phyloP scores from a whole-genome alignment of 1,284 basidiomycete species.

The Papiliotrema flavescens region DNA sequence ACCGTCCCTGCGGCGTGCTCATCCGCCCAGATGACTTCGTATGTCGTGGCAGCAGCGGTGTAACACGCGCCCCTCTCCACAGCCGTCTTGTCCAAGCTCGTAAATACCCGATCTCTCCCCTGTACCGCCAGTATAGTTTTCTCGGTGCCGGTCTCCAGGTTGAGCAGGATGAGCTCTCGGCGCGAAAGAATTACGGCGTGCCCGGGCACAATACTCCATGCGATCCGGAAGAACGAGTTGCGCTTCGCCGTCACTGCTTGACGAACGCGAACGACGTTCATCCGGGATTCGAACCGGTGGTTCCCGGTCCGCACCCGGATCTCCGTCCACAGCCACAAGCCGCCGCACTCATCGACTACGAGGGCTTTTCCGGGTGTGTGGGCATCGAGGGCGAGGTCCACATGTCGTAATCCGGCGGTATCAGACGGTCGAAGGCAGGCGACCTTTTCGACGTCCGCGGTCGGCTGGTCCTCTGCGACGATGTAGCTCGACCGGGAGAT shows the following conservation, averaged over 20 bases:
- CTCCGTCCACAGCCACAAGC: conserved; percentile 39
- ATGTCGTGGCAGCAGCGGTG: conserved; percentile 25
- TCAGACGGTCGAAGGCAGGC: conserved; percentile 12
- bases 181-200: conserved; percentile 33
- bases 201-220: conserved; percentile 28
- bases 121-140: conserved; percentile 13
- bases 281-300: conserved; percentile 11
- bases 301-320: conserved; percentile 15
- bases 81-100: conserved; percentile 28
- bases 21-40: conserved; percentile 37
- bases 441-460: conserved; percentile 8
- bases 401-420: conserved; percentile 27
- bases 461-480: conserved; percentile 2
- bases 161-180: conserved; percentile 15
- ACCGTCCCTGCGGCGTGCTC: conserved; percentile 11
- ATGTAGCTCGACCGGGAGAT: conserved; percentile 18
- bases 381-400: conserved; percentile 35
- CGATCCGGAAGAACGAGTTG: conserved; percentile 30
- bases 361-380: conserved; percentile 19
- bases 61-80: conserved; percentile 8
- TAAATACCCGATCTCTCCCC: conserved; percentile 19
- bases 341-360: conserved; percentile 38
- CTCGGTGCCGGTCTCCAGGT: conserved; percentile 24
- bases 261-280: conserved; percentile 27
- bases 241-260: conserved; percentile 6